Base-by-base conservation (phyloP, 495 filamentous ascomycete species). In the Ramalina intermedia region DNA sequence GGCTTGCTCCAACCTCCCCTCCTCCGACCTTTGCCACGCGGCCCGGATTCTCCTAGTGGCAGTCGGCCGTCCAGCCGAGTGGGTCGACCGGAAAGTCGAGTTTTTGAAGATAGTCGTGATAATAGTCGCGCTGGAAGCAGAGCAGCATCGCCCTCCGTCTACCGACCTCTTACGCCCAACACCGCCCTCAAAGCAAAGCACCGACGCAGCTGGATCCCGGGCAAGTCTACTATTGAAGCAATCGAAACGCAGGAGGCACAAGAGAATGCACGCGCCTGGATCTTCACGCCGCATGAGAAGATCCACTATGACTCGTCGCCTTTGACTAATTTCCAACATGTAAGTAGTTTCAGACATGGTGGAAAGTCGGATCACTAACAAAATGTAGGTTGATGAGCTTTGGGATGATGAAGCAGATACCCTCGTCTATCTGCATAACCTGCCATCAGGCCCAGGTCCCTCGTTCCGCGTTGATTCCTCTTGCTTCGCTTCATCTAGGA, bases 351-450 rank as follows among this genome's bases (percentile, higher is more conserved):
- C 41, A 44, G 11, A 41, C 14, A 23, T 8, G n/a, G 23, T 3
- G 12, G 13, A 24, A 5, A n/a, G 16, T n/a, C 20, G 7, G 14
- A 0, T 12, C 21, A 26, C 36, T 49, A 16, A 58, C 26, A 37
- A 37, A 20, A 16, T 18, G 13, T 46, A 90, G 83, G 75, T 94
- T 11, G 71, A 79, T 1, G 93, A 96, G 65, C 63, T 98, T 26
- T 96, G 93, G 93, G 81, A 88, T 54, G 83, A 91, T 35, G 59
- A 71, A 38, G 87, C 84, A 17, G 83, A 90, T 59, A 82, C 86
- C n/a, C 78, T 78, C 47, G 75, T 98, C 23, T 94, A 91, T 58
- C 67, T 96, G 7, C 84, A 85, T 57, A 76, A 87, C 2, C 75
- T 76, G 38, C 76, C 69, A 33, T 74, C 73, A 44, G 74, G 78